Base-by-base conservation (phyloP, 169 alveolate genomes). In the Plasmodium falciparum region DNA sequence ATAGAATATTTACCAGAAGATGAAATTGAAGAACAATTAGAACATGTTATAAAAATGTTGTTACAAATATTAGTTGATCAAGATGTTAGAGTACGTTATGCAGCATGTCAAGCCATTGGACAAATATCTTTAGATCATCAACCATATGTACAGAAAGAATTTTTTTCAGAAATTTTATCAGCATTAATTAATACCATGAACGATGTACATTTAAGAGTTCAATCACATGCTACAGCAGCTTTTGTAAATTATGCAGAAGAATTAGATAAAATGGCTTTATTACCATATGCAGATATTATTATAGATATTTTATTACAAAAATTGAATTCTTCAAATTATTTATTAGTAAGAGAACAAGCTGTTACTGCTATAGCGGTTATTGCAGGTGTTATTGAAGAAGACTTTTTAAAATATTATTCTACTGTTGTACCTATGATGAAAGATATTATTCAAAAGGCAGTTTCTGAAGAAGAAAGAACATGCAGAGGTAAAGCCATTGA, bases 41-140 rank as follows among this genome's bases (percentile, higher is more conserved):
- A 95, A 24, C 93, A 94, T 62, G 95, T 95, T 63, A 88, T 95
- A 73, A 93, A 94, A 17, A 95, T 95, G 73, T 88, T 95, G 74
- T 29, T 95, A 13, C 97, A 94, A 74, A 93, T 94, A 56, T 88
- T 97, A 52, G 76, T 88, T 47, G 98, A 97, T 76, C 93, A 73
- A 52, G 97, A 95, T 85, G 96, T 88, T 61, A 93, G 98, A n/a
- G 98, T 97, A 20, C 93, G 98, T 15, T 97, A 93, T 88, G 98
- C 98, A 2, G 98, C 97, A 22, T 95, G 98, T 33, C 98, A 96
- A 45, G 96, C 98, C 11, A 97, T 97, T 43, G 98, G 98, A 0
- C 98, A 96, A 78, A 93, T 97, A 24, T 94, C 98, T 5, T 94
- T 97, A 52, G 98, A 97, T 92, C 98, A 95, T 73, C 96, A 95